Base-by-base conservation (phyloP, 352 stramenopile genomes). In the Pythium sp. region DNA sequence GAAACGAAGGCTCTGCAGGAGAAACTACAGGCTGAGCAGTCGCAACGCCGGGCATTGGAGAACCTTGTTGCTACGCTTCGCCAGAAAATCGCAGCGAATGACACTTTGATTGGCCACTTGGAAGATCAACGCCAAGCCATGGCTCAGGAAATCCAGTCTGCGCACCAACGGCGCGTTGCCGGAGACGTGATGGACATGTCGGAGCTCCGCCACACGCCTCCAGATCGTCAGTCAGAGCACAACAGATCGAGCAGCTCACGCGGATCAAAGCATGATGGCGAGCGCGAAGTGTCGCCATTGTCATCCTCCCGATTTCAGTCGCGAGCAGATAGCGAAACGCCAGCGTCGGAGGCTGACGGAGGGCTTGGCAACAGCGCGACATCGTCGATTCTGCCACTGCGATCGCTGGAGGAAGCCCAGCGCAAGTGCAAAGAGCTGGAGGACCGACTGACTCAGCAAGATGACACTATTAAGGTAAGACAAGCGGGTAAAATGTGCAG, bases 381-480 rank as follows among this genome's bases (percentile, higher is more conserved):
- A 5, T 89, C 82, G 4, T 91, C 82, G n/a, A 82, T 85, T 67
- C 62, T 89, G 18, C 84, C 84, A 7, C 71, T 91, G 5, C 79
- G 79, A 9, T 84, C 84, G 18, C 64, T 95, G 15, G 75, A 92
- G 70, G 73, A 86, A 65, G 87, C 87, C 7, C 84, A 94, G 58
- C 70, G 71, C 4, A 93, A 93, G 55, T 93, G 85, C 58, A 81
- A 92, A 72, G 81, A 91, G 47, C 72, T 95, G 2, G 87, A 95
- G 73, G 84, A 95, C 49, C 81, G 83, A 34, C 69, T 95, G 22
- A 69, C 68, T 6, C 69, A 84, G 43, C 87, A 95, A 75, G 81
- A 92, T 62, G 81, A 88, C 46, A 94, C 83, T 1, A 95, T 95
- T 63, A 84, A 92, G 81, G 87, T 93, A 85, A 11, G 41, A n/a